Percentiles rank a stretch among this genome's conserved stretches.
Evolutionary conservation across 768 basidiomycete genomes (phyloP).

Genomic region (Tubosaeta sp.): DNA sequence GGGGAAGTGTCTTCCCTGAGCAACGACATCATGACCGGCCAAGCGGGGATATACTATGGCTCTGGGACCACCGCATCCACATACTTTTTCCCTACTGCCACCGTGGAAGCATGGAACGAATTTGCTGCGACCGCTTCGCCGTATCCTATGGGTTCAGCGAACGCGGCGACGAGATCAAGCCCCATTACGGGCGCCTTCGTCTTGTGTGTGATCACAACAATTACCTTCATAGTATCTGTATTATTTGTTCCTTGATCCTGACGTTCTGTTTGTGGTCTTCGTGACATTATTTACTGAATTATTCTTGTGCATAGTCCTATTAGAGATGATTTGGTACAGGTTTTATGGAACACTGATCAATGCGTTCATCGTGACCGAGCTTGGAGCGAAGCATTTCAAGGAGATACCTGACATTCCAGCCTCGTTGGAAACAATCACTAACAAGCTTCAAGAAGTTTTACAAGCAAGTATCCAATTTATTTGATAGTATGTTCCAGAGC

Average conservation of each 20-base stretch:
- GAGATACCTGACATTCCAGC: too few species aligned
- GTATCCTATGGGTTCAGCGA: neutral
- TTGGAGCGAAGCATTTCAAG: too few species aligned
- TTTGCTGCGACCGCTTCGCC: slow-evolving; percentile 42
- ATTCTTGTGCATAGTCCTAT: neutral
- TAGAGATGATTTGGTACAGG: neutral
- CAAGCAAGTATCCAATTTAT: neutral
- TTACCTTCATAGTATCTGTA: neutral
- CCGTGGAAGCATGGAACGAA: slow-evolving; percentile 51
- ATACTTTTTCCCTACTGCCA: slow-evolving; percentile 51
- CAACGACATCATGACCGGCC: slow-evolving; percentile 48
- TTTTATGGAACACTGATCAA: neutral
- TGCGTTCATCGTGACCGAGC: too few species aligned
- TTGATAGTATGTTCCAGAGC: too few species aligned
- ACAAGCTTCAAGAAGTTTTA: neutral
- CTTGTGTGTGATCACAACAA: neutral
- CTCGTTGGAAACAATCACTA: too few species aligned
- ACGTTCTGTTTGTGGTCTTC: neutral
- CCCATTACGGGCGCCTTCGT: neutral
- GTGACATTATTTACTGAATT: neutral
- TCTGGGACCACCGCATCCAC: slow-evolving; percentile 46
- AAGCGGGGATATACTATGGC: slow-evolving; percentile 54
- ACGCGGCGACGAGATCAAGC: neutral
- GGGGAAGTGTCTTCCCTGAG: slow-evolving; percentile 49
- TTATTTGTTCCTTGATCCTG: too few species aligned